Evolutionary conservation across 495 filamentous ascomycete genomes (phyloP).

Genomic region (Podospora anserina): DNA sequence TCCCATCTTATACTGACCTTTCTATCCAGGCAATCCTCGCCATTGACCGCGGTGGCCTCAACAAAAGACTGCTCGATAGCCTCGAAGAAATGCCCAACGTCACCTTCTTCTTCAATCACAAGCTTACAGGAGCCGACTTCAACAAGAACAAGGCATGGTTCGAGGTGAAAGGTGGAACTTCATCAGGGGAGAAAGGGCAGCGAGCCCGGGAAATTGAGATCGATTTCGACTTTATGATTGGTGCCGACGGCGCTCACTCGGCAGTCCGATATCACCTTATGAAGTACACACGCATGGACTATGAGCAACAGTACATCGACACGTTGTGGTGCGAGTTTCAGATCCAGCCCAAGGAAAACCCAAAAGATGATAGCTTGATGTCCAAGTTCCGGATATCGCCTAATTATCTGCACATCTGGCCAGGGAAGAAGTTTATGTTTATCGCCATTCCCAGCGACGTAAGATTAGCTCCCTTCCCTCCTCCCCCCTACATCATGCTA

Average conservation of each 20-base stretch:
- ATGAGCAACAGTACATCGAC: constrained; percentile 94
- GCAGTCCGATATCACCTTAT: constrained; percentile 86
- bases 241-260: constrained; percentile 95
- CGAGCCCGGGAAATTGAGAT: constrained; percentile 60
- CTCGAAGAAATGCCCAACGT: constrained; percentile 81
- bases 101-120: constrained; percentile 85
- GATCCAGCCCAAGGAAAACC: constrained; percentile 50
- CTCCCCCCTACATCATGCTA: neutral
- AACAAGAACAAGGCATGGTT: constrained; percentile 79
- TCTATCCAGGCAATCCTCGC: constrained; percentile 46
- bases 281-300: constrained; percentile 85
- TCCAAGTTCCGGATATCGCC: constrained; percentile 74
- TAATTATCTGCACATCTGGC: constrained; percentile 97
- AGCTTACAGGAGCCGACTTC: constrained; percentile 84
- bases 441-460: constrained; percentile 85
- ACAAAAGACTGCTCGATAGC: constrained; percentile 81
- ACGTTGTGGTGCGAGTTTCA: constrained; percentile 96
- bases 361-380: constrained; percentile 36
- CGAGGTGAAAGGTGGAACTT: constrained; percentile 49
- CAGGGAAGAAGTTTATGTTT: constrained; percentile 89
- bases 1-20: constrained; percentile 10
- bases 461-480: constrained; percentile 16
- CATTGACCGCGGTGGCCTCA: constrained; percentile 74
- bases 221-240: constrained; percentile 85
- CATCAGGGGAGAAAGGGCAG: constrained; percentile 14